These are phyloP conservation scores for Phlebiopsis flavidoalba DNA, from an alignment of 768 basidiomycete species.

Conservation along the genomic window DNA sequence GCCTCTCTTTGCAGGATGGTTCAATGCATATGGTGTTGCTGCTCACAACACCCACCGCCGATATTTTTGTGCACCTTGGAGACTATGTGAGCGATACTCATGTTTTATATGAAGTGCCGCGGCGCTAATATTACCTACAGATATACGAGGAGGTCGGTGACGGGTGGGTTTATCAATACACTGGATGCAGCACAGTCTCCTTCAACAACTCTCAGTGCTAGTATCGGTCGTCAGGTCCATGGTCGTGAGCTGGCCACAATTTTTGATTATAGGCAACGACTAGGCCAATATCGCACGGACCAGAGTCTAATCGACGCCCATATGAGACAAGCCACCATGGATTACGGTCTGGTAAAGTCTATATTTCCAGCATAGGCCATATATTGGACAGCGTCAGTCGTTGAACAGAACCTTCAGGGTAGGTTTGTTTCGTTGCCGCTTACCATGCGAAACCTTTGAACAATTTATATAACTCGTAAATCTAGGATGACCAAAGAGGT, in stretches of 20 bases:
- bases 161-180: conserved; percentile 13
- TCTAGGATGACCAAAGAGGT: conserved; percentile 46
- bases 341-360: conserved; percentile 46
- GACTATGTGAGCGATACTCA: conserved; percentile 43
- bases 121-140: conserved; percentile 17
- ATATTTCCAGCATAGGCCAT: background rate
- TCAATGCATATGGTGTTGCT: conserved; percentile 57
- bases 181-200: too few species aligned
- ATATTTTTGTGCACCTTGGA: conserved; percentile 53
- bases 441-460: background rate
- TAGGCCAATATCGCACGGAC: conserved; percentile 51
- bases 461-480: background rate
- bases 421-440: conserved; percentile 2
- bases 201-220: conserved; percentile 25
- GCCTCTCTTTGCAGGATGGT: conserved; percentile 36
- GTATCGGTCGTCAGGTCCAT: conserved; percentile 44
- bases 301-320: conserved; percentile 42
- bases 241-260: conserved; percentile 55
- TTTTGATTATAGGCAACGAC: conserved; percentile 47
- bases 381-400: background rate
- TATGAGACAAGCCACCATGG: conserved; percentile 45
- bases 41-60: conserved; percentile 46
- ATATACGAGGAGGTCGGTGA: conserved; percentile 44
- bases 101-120: background rate
- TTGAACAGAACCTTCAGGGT: background rate